Evolutionary conservation across 441 rosid species (phyloP).

Genomic region (Pelargonium myrrhifolium): DNA sequence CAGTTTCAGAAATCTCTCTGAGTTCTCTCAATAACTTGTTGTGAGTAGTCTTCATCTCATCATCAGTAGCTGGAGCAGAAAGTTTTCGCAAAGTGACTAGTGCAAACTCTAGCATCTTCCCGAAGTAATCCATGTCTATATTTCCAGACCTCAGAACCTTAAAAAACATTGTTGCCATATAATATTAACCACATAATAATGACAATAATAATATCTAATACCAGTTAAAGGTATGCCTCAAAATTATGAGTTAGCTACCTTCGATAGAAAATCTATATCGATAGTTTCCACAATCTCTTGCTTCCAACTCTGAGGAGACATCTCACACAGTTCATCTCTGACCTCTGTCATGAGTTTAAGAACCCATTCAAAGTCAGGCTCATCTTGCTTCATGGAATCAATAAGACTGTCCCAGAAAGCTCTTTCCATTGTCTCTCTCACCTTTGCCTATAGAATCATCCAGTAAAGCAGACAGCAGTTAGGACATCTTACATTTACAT

Average conservation of each 20-base stretch:
- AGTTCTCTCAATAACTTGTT: slow-evolving; percentile 52
- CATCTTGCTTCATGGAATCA: slow-evolving; percentile 56
- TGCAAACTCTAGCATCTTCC: slow-evolving; percentile 74
- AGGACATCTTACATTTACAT: not conserved
- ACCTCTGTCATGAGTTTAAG: slow-evolving; percentile 79
- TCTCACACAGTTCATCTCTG: slow-evolving; percentile 73
- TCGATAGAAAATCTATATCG: slow-evolving; percentile 69
- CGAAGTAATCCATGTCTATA: slow-evolving; percentile 66
- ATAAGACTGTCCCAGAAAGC: slow-evolving; percentile 79
- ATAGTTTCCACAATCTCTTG: slow-evolving; percentile 60
- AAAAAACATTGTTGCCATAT: not conserved
- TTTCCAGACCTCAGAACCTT: slow-evolving; percentile 66
- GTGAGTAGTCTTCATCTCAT: slow-evolving; percentile 47
- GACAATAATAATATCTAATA: not conserved
- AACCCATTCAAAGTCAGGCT: slow-evolving; percentile 53
- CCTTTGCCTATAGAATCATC: slow-evolving; percentile 40
- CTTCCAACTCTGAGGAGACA: slow-evolving; percentile 83
- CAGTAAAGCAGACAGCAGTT: not conserved
- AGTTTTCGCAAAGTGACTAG: slow-evolving; percentile 64
- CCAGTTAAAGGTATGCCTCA: not conserved
- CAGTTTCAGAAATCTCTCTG: slow-evolving; percentile 42
- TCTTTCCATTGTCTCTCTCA: slow-evolving; percentile 68
- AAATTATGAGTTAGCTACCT: slow-evolving; percentile 35
- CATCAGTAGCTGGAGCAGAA: slow-evolving; percentile 67
- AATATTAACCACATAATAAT: slow-evolving; percentile 6